Evolutionary conservation across 2,329 filamentous ascomycete genomes (phyloP).

Genomic region (Alternaria burnsii): DNA sequence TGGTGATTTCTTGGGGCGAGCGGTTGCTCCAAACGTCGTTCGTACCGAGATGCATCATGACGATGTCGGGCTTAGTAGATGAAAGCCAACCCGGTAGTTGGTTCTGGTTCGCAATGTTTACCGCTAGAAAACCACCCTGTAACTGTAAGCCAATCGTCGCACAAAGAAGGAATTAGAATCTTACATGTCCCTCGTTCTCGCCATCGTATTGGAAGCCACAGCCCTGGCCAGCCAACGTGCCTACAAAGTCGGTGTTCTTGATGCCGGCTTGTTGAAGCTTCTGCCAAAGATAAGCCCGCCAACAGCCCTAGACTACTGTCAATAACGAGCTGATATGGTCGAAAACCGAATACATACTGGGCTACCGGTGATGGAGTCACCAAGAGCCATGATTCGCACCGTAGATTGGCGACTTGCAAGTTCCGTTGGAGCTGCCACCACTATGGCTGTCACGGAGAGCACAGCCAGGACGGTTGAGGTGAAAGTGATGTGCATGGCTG

Average conservation of each 20-base stretch:
- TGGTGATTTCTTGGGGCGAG: conserved; percentile 38
- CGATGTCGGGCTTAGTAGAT: conserved; percentile 50
- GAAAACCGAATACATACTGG: conserved; percentile 13
- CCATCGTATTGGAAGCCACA: conserved; percentile 55
- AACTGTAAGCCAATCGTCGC: background rate
- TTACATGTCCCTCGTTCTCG: conserved; percentile 54
- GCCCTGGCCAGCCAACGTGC: conserved; percentile 41
- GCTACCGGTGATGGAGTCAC: conserved; percentile 36
- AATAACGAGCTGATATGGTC: background rate
- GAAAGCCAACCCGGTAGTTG: conserved; percentile 50
- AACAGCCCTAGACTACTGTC: conserved; percentile 35
- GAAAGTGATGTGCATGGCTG: conserved; percentile 5
- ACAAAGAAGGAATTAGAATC: background rate
- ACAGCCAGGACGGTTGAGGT: background rate
- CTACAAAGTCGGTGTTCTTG: conserved; percentile 40
- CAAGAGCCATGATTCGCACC: conserved; percentile 37
- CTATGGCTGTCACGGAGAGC: background rate
- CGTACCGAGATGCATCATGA: conserved; percentile 55
- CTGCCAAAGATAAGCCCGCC: conserved; percentile 39
- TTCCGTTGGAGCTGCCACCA: conserved; percentile 9
- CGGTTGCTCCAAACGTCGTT: conserved; percentile 52
- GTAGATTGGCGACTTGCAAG: conserved; percentile 18
- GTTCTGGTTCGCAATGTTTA: conserved; percentile 50
- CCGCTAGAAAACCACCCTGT: conserved; percentile 33
- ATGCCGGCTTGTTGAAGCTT: conserved; percentile 30